Base-by-base conservation (phyloP, 2,329 filamentous ascomycete species). In the Stachybotrys chlorohalonatus region DNA sequence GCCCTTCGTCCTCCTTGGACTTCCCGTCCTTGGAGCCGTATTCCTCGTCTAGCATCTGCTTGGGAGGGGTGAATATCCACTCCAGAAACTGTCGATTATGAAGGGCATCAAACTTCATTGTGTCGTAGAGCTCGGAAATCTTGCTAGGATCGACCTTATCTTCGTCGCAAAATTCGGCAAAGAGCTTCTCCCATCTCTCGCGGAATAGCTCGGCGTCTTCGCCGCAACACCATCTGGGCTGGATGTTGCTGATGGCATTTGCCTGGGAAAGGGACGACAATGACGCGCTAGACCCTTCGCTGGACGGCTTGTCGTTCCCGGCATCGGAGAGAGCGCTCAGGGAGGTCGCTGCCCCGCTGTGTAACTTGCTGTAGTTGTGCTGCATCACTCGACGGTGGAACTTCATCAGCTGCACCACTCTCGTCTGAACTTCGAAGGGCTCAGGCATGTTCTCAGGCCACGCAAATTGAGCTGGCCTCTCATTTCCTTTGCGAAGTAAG, bases 121-220 rank as follows among this genome's bases (percentile, higher is more conserved):
- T 97, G 70, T 99, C 94, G 69, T 99, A 99, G 3, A 99, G 81
- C 73, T 99, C 94, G 6, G 91, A 96, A 58, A 99, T 93, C 75
- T 99, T 99, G 77, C 92, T 96, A 16, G 95, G 95, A 70, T 99
- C 94, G 16, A 97, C 91, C 75, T 99, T 99, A 65, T 99, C 94
- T 1, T 89, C 87, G 68, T 99, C 95, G 60, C 89, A 94, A 65
- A 99, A 99, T 67, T 99, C 94, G 51, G 86, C 84, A 72, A 99
- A 99, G 2, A 99, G 81, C 74, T 99, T 99, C 73, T 97, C 94
- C 94, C 94, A 99, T 32, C 94, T 84, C 70, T 99, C 94, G 61
- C 88, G 89, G 77, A 99, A 99, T 2, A 99, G 78, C 61, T 95
- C 90, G 0, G 93, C 85, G 64, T 97, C 94, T 73, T 99, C 94